These are phyloP conservation scores for Phytopythium delawarense DNA, from an alignment of 352 stramenopile species.

Conservation along the genomic window DNA sequence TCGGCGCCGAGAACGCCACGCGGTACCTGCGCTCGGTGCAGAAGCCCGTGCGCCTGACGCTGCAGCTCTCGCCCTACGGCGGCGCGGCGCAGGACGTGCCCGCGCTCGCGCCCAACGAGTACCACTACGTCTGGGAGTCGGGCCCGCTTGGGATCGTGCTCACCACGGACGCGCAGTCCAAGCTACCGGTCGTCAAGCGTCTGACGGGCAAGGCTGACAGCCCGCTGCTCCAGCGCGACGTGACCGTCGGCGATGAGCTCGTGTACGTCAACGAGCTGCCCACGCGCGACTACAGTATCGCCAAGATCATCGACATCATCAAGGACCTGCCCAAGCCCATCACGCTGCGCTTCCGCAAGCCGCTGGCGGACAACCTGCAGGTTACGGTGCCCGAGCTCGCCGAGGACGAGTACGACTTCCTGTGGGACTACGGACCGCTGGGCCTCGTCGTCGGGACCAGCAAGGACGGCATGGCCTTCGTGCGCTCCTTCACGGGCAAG, in stretches of 20 bases:
- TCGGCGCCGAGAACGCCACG: constrained; percentile 57
- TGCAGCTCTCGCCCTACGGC: constrained; percentile 66
- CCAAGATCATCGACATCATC: constrained; percentile 68
- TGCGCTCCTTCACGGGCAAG: constrained; percentile 79
- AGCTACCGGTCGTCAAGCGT: constrained; percentile 75
- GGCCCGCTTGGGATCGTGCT: constrained; percentile 72
- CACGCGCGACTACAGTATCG: constrained; percentile 68
- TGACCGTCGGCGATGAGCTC: constrained; percentile 59
- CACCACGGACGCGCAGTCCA: constrained; percentile 56
- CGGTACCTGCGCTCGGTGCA: constrained; percentile 58
- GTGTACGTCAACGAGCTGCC: constrained; percentile 79
- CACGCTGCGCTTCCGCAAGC: constrained; percentile 66
- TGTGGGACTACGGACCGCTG: constrained; percentile 77
- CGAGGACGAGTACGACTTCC: constrained; percentile 79
- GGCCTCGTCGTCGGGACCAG: constrained; percentile 71
- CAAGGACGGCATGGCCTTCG: constrained; percentile 49
- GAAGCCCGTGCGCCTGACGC: constrained; percentile 64
- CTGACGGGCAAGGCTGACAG: constrained; percentile 61
- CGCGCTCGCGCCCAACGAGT: constrained; percentile 65
- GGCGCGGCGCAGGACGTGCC: constrained; percentile 42
- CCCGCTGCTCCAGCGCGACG: constrained; percentile 37
- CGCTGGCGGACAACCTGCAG: constrained; percentile 40
- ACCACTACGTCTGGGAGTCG: constrained; percentile 73
- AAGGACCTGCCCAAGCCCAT: constrained; percentile 78
- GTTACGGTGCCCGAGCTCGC: constrained; percentile 44